These are phyloP conservation scores for Sarocladium kiliense DNA, from an alignment of 2,329 filamentous ascomycete species.

Conservation along the genomic window DNA sequence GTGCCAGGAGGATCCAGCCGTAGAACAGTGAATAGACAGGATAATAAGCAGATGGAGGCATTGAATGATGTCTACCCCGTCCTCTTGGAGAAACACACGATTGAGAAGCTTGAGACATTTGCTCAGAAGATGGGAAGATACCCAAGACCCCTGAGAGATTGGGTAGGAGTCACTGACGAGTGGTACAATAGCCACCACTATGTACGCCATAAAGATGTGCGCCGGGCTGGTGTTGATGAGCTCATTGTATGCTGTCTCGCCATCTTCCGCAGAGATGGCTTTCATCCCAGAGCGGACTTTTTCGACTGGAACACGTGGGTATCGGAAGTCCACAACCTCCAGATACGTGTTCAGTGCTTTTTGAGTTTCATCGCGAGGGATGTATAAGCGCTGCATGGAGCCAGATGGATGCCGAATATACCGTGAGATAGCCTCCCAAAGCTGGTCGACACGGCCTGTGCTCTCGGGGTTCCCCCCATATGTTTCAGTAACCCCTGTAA, in stretches of 20 bases:
- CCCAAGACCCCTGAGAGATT: constrained; percentile 12
- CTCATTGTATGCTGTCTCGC: constrained; percentile 6
- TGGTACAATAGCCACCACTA: constrained; percentile 13
- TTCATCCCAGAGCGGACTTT: constrained; percentile 13
- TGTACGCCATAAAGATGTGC: constrained; percentile 14
- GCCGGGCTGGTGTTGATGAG: constrained; percentile 8
- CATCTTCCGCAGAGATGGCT: constrained; percentile 9
- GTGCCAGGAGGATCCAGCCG: constrained; percentile 14
- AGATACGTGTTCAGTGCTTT: constrained; percentile 12
- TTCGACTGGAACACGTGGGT: constrained; percentile 10
- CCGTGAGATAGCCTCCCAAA: constrained; percentile 14
- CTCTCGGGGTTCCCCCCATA: constrained; percentile 13
- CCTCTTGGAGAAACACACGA: constrained; percentile 13
- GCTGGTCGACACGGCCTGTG: constrained; percentile 9
- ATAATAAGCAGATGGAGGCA: constrained; percentile 13
- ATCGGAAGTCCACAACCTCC: constrained; percentile 14
- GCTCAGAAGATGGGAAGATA: constrained; percentile 11
- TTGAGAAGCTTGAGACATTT: constrained; percentile 13
- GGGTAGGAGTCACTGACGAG: constrained; percentile 13
- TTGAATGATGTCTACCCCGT: constrained; percentile 14
- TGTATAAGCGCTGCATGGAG: constrained; percentile 9
- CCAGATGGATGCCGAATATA: constrained; percentile 12
- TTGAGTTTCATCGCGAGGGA: constrained; percentile 6
- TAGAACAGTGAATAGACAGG: constrained; percentile 13
- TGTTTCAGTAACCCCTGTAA: constrained; percentile 13